Evolutionary conservation across 2,329 filamentous ascomycete species (phyloP).

Genomic region (Fusarium concolor): DNA sequence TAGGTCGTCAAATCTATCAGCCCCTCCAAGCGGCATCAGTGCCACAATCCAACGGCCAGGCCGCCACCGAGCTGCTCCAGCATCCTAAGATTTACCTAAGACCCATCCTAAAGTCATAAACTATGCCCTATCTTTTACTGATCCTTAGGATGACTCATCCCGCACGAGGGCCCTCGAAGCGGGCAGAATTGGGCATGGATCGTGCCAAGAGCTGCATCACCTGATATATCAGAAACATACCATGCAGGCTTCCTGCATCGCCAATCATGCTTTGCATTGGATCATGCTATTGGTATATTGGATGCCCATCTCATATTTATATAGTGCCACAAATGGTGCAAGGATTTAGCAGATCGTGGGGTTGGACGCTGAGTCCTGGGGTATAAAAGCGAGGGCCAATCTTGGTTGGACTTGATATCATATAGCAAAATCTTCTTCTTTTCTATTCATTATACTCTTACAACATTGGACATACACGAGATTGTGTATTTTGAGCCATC

Average conservation of each 20-base stretch:
- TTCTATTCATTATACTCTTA: neutral
- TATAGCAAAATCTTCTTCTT: neutral
- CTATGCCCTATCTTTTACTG: neutral
- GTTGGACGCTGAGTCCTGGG: neutral
- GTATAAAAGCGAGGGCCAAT: constrained; percentile 16
- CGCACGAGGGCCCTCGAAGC: neutral
- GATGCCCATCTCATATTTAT: neutral
- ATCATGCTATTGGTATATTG: neutral
- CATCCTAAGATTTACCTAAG: neutral
- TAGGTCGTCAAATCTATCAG: neutral
- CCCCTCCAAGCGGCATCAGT: constrained; percentile 8
- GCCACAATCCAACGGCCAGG: neutral
- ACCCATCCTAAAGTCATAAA: constrained; percentile 9
- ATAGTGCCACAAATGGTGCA: constrained; percentile 16
- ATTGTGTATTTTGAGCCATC: neutral
- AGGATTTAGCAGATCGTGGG: constrained; percentile 14
- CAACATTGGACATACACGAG: too few species aligned
- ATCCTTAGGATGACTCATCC: constrained; percentile 2
- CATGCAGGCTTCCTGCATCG: neutral
- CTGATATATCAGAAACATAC: constrained; percentile 28
- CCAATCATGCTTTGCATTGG: neutral
- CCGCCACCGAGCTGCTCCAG: neutral
- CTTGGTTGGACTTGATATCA: neutral
- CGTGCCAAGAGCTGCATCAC: constrained; percentile 31
- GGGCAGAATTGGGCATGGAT: constrained; percentile 20